Evolutionary conservation across 1,284 basidiomycete genomes (phyloP).

Genomic region (Mycosarcoma mackinlayi): DNA sequence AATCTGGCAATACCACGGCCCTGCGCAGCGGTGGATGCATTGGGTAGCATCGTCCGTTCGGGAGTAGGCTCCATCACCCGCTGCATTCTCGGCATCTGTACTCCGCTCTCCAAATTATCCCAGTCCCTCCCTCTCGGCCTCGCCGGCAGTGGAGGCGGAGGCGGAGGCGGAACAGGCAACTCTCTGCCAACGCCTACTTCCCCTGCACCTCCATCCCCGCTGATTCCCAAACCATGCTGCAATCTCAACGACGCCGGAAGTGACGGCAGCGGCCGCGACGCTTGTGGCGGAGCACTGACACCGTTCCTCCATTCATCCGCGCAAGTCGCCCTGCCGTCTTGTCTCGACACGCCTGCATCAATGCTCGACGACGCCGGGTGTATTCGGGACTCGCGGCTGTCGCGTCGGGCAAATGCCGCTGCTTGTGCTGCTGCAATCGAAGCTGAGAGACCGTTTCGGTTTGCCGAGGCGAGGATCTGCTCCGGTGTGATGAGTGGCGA

Average conservation of each 20-base stretch:
- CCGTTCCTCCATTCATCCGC: background rate
- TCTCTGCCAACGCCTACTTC: background rate
- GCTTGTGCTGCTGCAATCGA: constrained; percentile 47
- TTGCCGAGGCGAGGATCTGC: constrained; percentile 23
- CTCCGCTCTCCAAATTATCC: background rate
- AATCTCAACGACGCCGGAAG: constrained; percentile 15
- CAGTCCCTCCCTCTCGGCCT: constrained; percentile 21
- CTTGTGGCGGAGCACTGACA: background rate
- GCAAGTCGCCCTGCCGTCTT: background rate
- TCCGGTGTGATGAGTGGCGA: constrained; percentile 45
- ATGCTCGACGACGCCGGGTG: constrained; percentile 18
- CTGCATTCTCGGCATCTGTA: background rate
- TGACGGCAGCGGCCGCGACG: constrained; percentile 14
- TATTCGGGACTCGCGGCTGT: constrained; percentile 3
- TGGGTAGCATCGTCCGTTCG: background rate
- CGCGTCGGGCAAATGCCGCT: constrained; percentile 34
- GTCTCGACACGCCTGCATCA: background rate
- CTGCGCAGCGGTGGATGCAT: background rate
- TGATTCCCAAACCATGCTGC: constrained; percentile 21
- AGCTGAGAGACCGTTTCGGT: constrained; percentile 32
- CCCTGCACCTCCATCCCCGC: background rate
- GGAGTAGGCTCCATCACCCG: background rate
- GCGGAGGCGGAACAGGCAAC: constrained; percentile 28
- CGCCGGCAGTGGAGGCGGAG: constrained; percentile 33
- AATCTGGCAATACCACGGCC: background rate